Evolutionary conservation across 768 basidiomycete genomes (phyloP), one percentile per base, ranked within the genome.

Genomic region (Tulasnella sp.): DNA sequence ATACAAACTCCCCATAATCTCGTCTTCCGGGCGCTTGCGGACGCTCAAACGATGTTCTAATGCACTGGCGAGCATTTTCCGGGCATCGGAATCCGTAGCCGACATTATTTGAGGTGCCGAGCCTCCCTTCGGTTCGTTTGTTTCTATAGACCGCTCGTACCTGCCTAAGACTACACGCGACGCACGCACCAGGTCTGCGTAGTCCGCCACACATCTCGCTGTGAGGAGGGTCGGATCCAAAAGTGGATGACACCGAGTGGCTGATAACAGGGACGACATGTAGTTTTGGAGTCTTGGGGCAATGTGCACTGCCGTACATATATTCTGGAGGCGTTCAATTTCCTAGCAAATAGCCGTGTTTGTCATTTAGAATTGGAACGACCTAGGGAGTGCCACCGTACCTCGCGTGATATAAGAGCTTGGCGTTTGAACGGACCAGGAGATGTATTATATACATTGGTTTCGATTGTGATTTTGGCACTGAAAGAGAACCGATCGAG

Each of bases 401-500:
- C 67, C 67, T 75, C 71, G 34, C 69, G 52, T 40, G 58, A 77
- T n/a, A 71, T 58, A 3, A 69, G 39, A 25, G 49, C 64, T 69
- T 54, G 22, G 22, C 45, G 36, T 22, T 64, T 25, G 75, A 76
- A 76, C 1, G 75, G 72, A 38, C 75, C 75, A 14, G 75, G 77
- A 52, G 58, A 70, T 34, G 68, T 49, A 37, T 72, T 42, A 52
- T 54, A 72, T 14, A 64, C 38, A 19, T 45, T 36, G 25, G 76
- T 29, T 36, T 77, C 77, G n/a, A 58, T 64, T n/a, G 31, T 67
- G 2, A 78, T 77, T 14, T 14, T 29, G 17, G 87, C 88, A 79
- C 91, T 93, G 87, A 94, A 89, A 2, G 92, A 86, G 81, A 94
- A 94, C 79, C 87, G 88, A 81, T 94, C 92, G 17, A 94, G 85